Evolutionary conservation across 192 early-diverging fungal genomes (phyloP).

Genomic region (Mortierella claussenii): DNA sequence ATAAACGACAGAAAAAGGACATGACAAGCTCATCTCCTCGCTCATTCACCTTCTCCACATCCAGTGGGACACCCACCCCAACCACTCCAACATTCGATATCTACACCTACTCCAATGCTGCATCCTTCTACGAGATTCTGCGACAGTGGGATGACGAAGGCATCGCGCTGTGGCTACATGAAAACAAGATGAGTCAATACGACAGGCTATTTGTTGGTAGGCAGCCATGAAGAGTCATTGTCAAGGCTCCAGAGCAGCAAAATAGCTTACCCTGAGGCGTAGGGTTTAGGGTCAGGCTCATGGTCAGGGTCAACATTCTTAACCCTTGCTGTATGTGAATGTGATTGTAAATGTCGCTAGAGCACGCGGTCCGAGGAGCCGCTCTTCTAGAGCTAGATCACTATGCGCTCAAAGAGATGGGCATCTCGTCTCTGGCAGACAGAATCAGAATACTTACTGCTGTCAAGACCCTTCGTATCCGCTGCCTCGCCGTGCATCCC

Average conservation of each 20-base stretch:
- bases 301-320: too few species aligned
- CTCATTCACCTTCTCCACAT: slow-evolving; percentile 53
- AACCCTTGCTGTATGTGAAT: too few species aligned
- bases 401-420: slow-evolving; percentile 82
- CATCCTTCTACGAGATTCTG: slow-evolving; percentile 41
- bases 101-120: slow-evolving; percentile 34
- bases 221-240: too few species aligned
- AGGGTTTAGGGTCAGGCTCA: too few species aligned
- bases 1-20: too few species aligned
- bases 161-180: slow-evolving; percentile 35
- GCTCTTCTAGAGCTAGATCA: slow-evolving; percentile 88
- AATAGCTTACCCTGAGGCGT: too few species aligned
- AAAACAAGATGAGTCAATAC: slow-evolving; percentile 50
- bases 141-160: slow-evolving; percentile 51
- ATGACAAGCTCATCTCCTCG: slow-evolving; percentile 50
- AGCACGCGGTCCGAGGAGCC: slow-evolving; percentile 85
- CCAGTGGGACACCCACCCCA: slow-evolving; percentile 52
- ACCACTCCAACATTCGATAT: slow-evolving; percentile 50
- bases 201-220: slow-evolving; percentile 43
- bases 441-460: slow-evolving; percentile 81
- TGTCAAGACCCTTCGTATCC: slow-evolving; percentile 76
- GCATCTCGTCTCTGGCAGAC: slow-evolving; percentile 84
- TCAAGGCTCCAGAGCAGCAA: too few species aligned
- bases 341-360: slow-evolving; percentile 30
- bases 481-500: slow-evolving; percentile 57